Evolutionary conservation across 345 rosid species (phyloP).

Genomic region (Anastatica hierochuntica): DNA sequence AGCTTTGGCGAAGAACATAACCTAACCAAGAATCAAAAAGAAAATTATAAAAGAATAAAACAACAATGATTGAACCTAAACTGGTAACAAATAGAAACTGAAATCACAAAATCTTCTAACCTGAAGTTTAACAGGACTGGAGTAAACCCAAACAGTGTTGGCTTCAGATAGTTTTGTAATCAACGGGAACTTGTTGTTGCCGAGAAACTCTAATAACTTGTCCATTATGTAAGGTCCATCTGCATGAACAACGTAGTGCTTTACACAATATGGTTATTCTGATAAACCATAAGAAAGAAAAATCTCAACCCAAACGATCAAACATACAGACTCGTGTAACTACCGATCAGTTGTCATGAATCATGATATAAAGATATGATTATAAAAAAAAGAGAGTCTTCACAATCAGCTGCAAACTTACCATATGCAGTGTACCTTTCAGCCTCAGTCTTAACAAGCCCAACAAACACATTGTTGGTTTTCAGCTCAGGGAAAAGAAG

Average conservation of each 20-base stretch:
- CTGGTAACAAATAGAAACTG: not conserved
- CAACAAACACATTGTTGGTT: constrained; percentile 38
- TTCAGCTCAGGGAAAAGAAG: constrained; percentile 51
- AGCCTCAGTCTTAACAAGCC: constrained; percentile 73
- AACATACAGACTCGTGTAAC: too few relatives aligned
- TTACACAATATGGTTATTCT: not conserved
- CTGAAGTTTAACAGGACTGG: constrained; percentile 75
- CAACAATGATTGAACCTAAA: not conserved
- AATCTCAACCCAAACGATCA: too few relatives aligned
- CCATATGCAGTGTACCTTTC: constrained; percentile 67
- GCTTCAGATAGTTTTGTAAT: constrained; percentile 66
- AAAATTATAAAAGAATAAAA: constrained; percentile 17
- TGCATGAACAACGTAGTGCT: constrained; percentile 25
- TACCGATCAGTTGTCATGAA: too few relatives aligned
- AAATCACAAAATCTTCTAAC: constrained; percentile 26
- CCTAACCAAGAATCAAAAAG: constrained; percentile 42
- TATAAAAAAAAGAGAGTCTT: not conserved
- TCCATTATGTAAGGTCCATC: constrained; percentile 49
- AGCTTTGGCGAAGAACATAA: constrained; percentile 49
- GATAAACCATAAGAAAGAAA: too few relatives aligned
- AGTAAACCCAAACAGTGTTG: constrained; percentile 57
- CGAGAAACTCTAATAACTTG: constrained; percentile 59
- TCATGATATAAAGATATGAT: too few relatives aligned
- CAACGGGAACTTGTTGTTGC: constrained; percentile 66
- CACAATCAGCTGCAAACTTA: constrained; percentile 22